Base-by-base conservation (phyloP, 257 asterid species). In the Rubia yunnanensis region DNA sequence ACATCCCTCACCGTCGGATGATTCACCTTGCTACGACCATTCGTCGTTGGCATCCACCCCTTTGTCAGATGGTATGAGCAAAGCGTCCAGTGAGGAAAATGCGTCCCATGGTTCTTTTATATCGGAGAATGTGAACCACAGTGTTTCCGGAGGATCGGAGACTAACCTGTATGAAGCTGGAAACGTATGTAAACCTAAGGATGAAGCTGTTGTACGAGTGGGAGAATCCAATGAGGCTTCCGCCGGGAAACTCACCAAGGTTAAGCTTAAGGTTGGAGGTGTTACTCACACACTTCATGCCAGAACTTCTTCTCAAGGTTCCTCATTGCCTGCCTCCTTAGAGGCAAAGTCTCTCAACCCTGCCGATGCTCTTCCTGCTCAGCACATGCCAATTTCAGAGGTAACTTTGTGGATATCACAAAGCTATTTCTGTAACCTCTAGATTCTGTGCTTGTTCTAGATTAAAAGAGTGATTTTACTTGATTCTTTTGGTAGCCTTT, bases 201-300 rank as follows among this genome's bases (percentile, higher is more conserved):
- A 70, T 9, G 83, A 74, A 64, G 75, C 49, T 54, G 74, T 73
- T 49, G 76, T 74, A 28, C 49, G 55, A 39, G 48, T 70, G 49
- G 82, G 77, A 38, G 80, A 72, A 50, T 52, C 70, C 57, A 53
- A 58, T 68, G 79, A 64, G 46, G 53, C 59, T 64, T 64, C 52
- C n/a, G 7, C 66, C 22, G 84, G 67, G 59, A 86, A 78, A 81
- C 65, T 85, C 60, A 86, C 69, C 77, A 85, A 72, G 77, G 85
- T 89, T 17, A 86, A 78, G 75, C 96, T 89, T 71, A 89, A 89
- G 79, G 86, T 89, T 68, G 96, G 96, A 30, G 91, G 94, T 77
- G 91, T 86, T 65, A 83, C 92, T 5, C 88, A 74, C 69, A 85
- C 91, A 30, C 78, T 89, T 74, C 85, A 85, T 68, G 60, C 85